Conservation (phyloP, 2,329 filamentous ascomycete genomes). For the Decorospora gaudefroyi region DNA sequence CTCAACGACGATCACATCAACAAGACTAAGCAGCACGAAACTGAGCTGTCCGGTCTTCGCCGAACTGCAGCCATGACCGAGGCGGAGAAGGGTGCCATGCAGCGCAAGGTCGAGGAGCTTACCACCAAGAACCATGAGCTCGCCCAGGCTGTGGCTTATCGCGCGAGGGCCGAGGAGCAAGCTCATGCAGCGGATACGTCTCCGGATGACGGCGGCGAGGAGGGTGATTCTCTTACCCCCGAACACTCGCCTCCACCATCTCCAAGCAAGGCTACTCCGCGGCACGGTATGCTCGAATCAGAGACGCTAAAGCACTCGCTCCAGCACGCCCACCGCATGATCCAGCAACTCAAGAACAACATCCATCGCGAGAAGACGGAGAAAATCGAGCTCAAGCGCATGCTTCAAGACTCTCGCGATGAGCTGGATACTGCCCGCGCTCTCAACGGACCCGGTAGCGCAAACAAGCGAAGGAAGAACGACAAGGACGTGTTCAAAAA, state of each 20-base stretch:
- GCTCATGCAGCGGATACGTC: constrained; percentile 61
- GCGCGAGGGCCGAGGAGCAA: constrained; percentile 67
- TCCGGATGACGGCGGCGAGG: constrained; percentile 52
- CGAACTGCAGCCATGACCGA: constrained; percentile 79
- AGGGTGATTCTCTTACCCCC: constrained; percentile 68
- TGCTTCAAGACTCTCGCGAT: constrained; percentile 93
- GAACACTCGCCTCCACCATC: constrained; percentile 91
- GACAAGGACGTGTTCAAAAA: constrained; percentile 72
- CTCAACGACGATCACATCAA: constrained; percentile 79
- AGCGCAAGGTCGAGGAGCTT: constrained; percentile 85
- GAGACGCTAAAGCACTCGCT: constrained; percentile 95
- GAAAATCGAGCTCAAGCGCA: constrained; percentile 91
- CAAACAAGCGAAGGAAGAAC: constrained; percentile 61
- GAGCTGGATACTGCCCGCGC: constrained; percentile 76
- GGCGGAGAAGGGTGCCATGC: constrained; percentile 74
- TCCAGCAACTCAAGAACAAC: constrained; percentile 91
- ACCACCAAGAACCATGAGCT: constrained; percentile 89
- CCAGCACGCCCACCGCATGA: constrained; percentile 92
- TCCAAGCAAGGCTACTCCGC: constrained; percentile 86
- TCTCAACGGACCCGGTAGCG: constrained; percentile 50
- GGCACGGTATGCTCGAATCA: constrained; percentile 88
- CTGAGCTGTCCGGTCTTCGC: constrained; percentile 82
- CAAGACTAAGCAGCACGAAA: constrained; percentile 80
- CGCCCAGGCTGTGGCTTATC: constrained; percentile 77
- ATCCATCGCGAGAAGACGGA: constrained; percentile 98